Evolutionary conservation across 2,329 filamentous ascomycete species (phyloP), one percentile per base, ranked within the genome.

Genomic region (Arthrobotrys sinensis): DNA sequence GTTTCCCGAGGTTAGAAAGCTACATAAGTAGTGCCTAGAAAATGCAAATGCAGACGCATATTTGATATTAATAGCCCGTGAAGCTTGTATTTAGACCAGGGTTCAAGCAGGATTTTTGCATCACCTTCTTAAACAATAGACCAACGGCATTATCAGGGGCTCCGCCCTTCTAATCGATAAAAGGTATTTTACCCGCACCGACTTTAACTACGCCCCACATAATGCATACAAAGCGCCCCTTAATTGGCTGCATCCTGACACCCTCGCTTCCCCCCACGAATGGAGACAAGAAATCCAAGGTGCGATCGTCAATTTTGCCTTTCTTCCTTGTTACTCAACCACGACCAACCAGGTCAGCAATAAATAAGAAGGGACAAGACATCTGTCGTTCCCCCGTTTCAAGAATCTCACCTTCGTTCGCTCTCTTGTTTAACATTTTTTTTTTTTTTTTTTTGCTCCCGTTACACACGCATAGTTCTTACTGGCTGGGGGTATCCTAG

Each of bases 291-390:
- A 60, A 60, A 43, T 12, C n/a, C 12, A 12, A 60, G 24, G 12
- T 16, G 16, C 12, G 55, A 43, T 43, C 36, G 11, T 57, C 40
- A 28, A 28, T 28, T 60, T 60, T 43, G n/a, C 36, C 21, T 19
- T 36, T 40, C n/a, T 38, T 12, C 12, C 52, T n/a, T 14, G 32
- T 57, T 16, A 28, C 38, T 38, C 48, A 5, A 14, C 45, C 7
- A 48, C 8, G 40, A n/a, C 53, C 53, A 60, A 32, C 36, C 14
- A 10, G 55, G 64, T 32, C 53, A 69, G 55, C 43, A 70, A 67
- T 66, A 70, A 71, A 70, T 71, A 65, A 65, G 38, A 46, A 66
- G 65, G 73, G 53, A 66, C 52, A 43, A 14, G 19, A 38, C 63
- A 21, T 55, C 21, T 40, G 8, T 12, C 36, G 36, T 16, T 45